Evolutionary conservation across 148 eudicot genomes (phyloP), one percentile per base, ranked within the genome.

Genomic region (Mesembryanthemum crystallinum): DNA sequence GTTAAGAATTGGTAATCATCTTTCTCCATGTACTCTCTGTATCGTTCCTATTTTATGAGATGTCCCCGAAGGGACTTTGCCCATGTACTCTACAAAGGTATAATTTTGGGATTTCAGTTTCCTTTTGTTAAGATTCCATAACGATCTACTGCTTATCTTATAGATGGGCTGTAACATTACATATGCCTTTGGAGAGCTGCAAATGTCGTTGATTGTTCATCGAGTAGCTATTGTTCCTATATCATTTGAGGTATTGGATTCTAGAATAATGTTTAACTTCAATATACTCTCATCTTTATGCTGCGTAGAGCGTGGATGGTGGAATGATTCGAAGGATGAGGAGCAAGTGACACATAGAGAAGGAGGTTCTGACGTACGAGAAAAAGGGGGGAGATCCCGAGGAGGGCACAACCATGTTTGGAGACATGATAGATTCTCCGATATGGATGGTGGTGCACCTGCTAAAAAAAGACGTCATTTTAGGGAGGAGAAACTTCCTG

Each of bases 391-490:
- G 73, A 91, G 76, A 76, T 57, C 84, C 62, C 82, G 72, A 55
- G 83, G 85, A 60, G 85, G 82, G 63, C 88, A 84, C 63, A 75
- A 70, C 57, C 85, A 66, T 79, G 76, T 74, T 15, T 86, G 92
- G 92, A 85, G 88, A 69, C 93, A 90, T 73, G 93, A 94, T 73
- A 77, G 82, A 61, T 90, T 82, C 76, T 58, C 63, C 59, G 83
- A 89, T 81, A 77, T 70, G 67, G 87, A 87, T 66, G 74, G 67
- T 55, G 86, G 87, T 71, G 78, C 64, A 28, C 82, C 86, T 51
- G 70, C 78, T 37, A 88, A 83, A 83, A 94, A 88, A 76, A 88
- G 97, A 75, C 96, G 91, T 24, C 82, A 89, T 54, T 94, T 94
- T 68, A 87, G 91, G 45, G 98, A 94, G 87, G 86, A 88, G 78